Conservation (phyloP, 140 eudicot genomes). For the Flaveria floridana region DNA sequence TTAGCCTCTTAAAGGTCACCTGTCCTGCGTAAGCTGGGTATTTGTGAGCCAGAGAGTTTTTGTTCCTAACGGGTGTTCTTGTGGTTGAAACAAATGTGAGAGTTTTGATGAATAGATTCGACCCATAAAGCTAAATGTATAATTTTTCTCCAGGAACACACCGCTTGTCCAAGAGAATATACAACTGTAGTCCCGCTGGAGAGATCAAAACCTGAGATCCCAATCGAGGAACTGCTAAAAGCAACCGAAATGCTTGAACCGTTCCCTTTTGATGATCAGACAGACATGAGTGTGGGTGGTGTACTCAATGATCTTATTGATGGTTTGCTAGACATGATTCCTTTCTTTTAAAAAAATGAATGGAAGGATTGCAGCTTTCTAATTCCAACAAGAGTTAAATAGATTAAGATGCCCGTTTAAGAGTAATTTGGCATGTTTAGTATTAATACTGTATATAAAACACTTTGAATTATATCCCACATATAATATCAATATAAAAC, state of each 20-base stretch:
- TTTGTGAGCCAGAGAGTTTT: neutral
- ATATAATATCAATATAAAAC: neutral
- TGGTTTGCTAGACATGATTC: slow-evolving; percentile 37
- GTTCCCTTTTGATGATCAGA: slow-evolving; percentile 61
- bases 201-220: slow-evolving; percentile 65
- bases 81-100: neutral
- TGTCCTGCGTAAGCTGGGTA: neutral
- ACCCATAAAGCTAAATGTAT: slow-evolving; percentile 1
- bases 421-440: slow-evolving; percentile 5
- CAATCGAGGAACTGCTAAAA: slow-evolving; percentile 57
- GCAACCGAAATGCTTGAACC: slow-evolving; percentile 62
- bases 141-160: slow-evolving; percentile 42
- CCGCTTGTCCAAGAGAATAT: slow-evolving; percentile 41
- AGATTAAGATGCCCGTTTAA: neutral
- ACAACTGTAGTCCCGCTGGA: slow-evolving; percentile 48
- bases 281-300: slow-evolving; percentile 77
- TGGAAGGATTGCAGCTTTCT: neutral
- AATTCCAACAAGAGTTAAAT: neutral
- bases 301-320: slow-evolving; percentile 40
- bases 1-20: too few relatives aligned
- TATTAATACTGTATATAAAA: slow-evolving; percentile 7
- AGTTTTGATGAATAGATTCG: neutral
- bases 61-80: neutral
- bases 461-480: neutral
- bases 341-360: slow-evolving; percentile 23